These are phyloP conservation scores for Agarophyton chilense DNA, from an alignment of 23 red algal species.

Conservation along the genomic window DNA sequence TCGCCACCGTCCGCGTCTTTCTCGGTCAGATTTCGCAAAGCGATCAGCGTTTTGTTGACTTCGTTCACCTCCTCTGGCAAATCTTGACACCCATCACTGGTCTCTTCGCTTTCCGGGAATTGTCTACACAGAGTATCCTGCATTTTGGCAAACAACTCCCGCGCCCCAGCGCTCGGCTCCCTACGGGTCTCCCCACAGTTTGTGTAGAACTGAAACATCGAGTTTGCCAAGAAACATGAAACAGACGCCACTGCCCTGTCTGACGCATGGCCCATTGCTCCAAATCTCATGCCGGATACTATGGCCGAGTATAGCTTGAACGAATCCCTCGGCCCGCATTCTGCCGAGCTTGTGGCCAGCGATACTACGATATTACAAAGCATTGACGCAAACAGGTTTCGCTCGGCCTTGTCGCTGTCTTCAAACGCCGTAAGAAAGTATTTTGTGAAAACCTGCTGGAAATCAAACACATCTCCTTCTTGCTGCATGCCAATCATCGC, in stretches of 20 bases:
- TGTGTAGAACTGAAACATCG: conserved; percentile 20
- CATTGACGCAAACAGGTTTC: conserved; percentile 11
- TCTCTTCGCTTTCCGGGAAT: neutral
- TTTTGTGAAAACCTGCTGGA: neutral
- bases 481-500: conserved; percentile 8
- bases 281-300: neutral
- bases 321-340: neutral
- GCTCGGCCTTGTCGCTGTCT: conserved; percentile 8
- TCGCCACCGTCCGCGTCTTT: neutral
- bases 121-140: neutral
- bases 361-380: conserved; percentile 7
- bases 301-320: neutral
- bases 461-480: neutral
- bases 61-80: neutral
- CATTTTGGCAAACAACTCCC: conserved; percentile 20
- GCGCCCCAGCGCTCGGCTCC: neutral
- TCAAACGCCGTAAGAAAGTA: neutral
- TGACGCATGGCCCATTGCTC: neutral
- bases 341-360: neutral
- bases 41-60: neutral
- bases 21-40: conserved; percentile 25
- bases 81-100: neutral
- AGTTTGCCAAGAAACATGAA: neutral
- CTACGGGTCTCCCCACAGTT: neutral
- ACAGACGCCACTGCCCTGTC: neutral